Percentiles rank a stretch among this genome's conserved stretches.
Evolutionary conservation across 768 basidiomycete genomes (phyloP).

Genomic region (Amanita phalloides): DNA sequence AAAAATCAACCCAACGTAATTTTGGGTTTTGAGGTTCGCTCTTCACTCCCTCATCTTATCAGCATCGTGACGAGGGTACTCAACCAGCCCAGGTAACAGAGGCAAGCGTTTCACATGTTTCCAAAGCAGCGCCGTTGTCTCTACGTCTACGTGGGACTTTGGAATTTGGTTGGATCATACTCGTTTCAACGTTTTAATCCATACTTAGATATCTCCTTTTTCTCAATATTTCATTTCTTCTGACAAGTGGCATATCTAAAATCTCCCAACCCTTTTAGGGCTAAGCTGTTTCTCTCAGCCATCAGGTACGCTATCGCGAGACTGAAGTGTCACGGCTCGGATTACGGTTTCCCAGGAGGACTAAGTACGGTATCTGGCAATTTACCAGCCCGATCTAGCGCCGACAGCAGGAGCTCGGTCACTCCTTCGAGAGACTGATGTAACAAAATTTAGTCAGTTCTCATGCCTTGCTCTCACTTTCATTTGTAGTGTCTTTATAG

Average conservation of each 20-base stretch:
- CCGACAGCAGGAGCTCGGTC: conserved; percentile 16
- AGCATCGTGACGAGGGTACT: neutral
- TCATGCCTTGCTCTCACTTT: conserved; percentile 11
- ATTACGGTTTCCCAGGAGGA: conserved; percentile 15
- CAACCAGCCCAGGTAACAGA: neutral
- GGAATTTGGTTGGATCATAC: neutral
- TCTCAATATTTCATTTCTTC: conserved; percentile 15
- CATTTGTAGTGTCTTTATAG: conserved; percentile 21
- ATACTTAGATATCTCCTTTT: conserved; percentile 1
- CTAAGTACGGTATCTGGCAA: conserved; percentile 27
- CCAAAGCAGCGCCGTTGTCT: neutral
- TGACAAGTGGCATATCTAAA: conserved; percentile 15
- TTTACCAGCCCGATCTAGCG: conserved; percentile 21
- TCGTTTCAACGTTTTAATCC: conserved; percentile 1
- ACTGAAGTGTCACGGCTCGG: conserved; percentile 24
- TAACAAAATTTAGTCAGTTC: conserved; percentile 21
- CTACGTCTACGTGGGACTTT: conserved; percentile 1
- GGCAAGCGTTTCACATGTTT: neutral
- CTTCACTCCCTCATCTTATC: neutral
- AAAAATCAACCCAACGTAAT: conserved; percentile 5
- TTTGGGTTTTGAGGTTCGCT: neutral
- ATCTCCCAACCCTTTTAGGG: conserved; percentile 32
- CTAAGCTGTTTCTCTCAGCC: conserved; percentile 20
- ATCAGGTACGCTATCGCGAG: conserved; percentile 29
- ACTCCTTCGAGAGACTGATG: conserved; percentile 18